These are phyloP conservation scores for Debaryomyces psychrophilus DNA, from an alignment of 1,139 yeast species.

Conservation along the genomic window DNA sequence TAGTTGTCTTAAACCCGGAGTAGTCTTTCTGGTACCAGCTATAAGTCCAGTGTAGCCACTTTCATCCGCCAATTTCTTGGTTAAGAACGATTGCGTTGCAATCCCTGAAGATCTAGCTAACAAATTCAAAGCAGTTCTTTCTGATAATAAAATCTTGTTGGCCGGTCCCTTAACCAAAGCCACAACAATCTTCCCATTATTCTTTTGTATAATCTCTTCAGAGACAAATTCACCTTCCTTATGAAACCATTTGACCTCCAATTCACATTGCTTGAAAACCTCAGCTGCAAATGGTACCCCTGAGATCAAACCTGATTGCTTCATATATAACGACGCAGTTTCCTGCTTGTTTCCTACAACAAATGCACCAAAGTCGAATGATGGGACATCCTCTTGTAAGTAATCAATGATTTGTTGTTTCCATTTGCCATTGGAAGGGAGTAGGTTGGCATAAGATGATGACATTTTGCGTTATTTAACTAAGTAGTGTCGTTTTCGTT, in stretches of 20 bases:
- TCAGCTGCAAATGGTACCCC: constrained; percentile 92
- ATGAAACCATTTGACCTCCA: constrained; percentile 70
- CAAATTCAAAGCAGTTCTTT: constrained; percentile 82
- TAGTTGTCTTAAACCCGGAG: constrained; percentile 86
- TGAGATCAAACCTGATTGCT: constrained; percentile 76
- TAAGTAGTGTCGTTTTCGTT: background rate
- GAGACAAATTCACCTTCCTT: constrained; percentile 66
- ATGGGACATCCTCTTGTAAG: constrained; percentile 87
- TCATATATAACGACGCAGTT: constrained; percentile 79
- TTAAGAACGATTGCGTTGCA: constrained; percentile 73
- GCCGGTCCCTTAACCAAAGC: constrained; percentile 85
- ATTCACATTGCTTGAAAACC: constrained; percentile 74
- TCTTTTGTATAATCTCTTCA: constrained; percentile 42
- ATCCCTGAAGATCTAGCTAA: constrained; percentile 85
- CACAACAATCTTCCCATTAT: constrained; percentile 64
- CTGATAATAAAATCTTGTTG: constrained; percentile 75
- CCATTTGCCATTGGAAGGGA: constrained; percentile 81
- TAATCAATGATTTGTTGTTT: constrained; percentile 73
- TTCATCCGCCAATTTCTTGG: constrained; percentile 63
- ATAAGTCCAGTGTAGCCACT: constrained; percentile 81
- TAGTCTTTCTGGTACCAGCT: constrained; percentile 98
- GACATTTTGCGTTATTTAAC: constrained; percentile 17
- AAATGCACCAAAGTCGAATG: constrained; percentile 91
- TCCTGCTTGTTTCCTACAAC: constrained; percentile 83
- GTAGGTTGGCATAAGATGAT: constrained; percentile 52